Percentiles rank a stretch among this genome's conserved stretches.
Evolutionary conservation across 768 basidiomycete species (phyloP).

Genomic region (Lentinus tigrinus): DNA sequence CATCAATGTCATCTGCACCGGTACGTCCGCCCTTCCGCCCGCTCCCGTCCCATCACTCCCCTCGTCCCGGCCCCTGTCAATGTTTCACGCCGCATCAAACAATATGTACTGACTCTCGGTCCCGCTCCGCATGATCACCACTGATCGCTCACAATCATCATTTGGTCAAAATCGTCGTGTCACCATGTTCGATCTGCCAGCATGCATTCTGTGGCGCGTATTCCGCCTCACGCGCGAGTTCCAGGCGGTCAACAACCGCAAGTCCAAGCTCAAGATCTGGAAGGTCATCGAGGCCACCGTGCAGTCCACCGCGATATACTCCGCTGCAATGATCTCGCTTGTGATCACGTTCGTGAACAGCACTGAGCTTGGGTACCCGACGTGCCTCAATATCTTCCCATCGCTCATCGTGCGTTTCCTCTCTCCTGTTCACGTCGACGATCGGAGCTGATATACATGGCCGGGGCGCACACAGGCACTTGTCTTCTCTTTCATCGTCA

Average conservation of each 20-base stretch:
- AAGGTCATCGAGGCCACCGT: constrained; percentile 13
- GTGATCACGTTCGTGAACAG: constrained; percentile 12
- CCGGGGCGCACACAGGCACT: not conserved
- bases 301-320: constrained; percentile 14
- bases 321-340: constrained; percentile 9
- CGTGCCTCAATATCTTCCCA: constrained; percentile 14
- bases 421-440: not conserved
- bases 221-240: not conserved
- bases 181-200: not conserved
- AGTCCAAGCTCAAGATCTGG: constrained; percentile 3
- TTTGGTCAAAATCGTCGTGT: no score
- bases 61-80: no score
- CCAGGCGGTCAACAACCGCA: not conserved
- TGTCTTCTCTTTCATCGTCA: constrained; percentile 14
- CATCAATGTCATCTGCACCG: constrained; percentile 7
- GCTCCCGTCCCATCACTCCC: no score
- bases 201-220: constrained; percentile 8
- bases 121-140: not conserved
- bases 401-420: constrained; percentile 7
- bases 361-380: constrained; percentile 8
- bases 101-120: not conserved
- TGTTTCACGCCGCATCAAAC: not conserved
- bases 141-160: not conserved
- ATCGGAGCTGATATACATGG: not conserved
- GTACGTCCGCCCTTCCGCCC: not conserved